Conservation (phyloP, 805 yeast genomes). For the Spathaspora girioi region DNA sequence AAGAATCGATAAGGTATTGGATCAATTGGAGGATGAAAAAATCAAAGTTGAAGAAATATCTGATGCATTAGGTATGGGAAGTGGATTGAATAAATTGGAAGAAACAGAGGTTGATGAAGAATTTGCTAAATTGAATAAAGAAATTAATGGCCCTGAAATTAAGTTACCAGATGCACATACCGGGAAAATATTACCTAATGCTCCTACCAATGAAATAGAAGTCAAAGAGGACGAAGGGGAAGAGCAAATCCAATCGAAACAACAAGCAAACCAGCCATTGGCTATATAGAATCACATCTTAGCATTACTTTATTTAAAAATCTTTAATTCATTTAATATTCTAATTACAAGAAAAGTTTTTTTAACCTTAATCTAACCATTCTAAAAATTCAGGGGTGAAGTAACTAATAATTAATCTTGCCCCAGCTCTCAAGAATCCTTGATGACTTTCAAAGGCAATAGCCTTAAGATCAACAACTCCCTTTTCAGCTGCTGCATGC, state of each 20-base stretch:
- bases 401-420: conserved; percentile 84
- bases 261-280: conserved; percentile 9
- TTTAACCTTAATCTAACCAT: conserved; percentile 64
- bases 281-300: conserved; percentile 10
- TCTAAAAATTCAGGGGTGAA: conserved; percentile 94
- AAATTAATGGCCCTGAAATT: conserved; percentile 23
- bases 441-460: conserved; percentile 85
- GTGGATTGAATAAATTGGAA: conserved; percentile 38
- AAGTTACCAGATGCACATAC: conserved; percentile 18
- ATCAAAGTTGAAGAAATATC: conserved; percentile 74
- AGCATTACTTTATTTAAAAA: not conserved
- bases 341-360: not conserved
- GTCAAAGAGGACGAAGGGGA: conserved; percentile 15
- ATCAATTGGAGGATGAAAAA: conserved; percentile 78
- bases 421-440: conserved; percentile 95
- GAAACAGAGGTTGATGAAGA: conserved; percentile 70
- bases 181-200: conserved; percentile 22
- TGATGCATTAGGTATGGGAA: conserved; percentile 44
- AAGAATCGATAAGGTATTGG: conserved; percentile 77
- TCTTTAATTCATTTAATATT: conserved; percentile 1
- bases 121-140: conserved; percentile 47
- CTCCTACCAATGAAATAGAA: conserved; percentile 16
- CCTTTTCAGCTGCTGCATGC: conserved; percentile 97
- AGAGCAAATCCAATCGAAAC: not conserved
- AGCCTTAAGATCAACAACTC: conserved; percentile 78